phyloP scores from a whole-genome alignment of 495 filamentous ascomycete species.

The Aspergillus diversus region DNA sequence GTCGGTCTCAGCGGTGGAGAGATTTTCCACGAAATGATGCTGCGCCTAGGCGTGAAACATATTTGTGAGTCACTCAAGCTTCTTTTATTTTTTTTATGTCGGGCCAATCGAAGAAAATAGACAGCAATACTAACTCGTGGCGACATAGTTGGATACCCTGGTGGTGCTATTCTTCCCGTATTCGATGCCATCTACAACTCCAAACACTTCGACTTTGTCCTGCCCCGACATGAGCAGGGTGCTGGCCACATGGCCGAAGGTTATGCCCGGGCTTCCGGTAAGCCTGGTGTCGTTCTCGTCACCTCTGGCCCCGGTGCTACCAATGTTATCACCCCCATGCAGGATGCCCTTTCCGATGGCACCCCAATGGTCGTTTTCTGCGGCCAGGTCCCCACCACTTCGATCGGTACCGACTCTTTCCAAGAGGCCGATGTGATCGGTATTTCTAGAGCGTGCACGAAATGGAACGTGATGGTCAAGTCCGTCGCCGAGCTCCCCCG shows the following conservation, averaged over 20 bases:
- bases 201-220: conserved; percentile 63
- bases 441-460: conserved; percentile 64
- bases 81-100: conserved; percentile 8
- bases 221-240: conserved; percentile 66
- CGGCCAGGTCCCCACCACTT: conserved; percentile 59
- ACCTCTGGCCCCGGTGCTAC: conserved; percentile 68
- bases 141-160: conserved; percentile 46
- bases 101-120: not conserved
- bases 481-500: conserved; percentile 61
- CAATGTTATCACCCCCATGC: conserved; percentile 65
- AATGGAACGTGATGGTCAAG: conserved; percentile 69
- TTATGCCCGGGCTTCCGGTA: conserved; percentile 62
- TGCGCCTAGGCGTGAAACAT: conserved; percentile 87
- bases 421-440: conserved; percentile 67
- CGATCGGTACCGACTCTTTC: conserved; percentile 64
- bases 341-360: conserved; percentile 64
- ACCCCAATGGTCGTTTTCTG: conserved; percentile 66
- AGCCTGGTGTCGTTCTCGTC: conserved; percentile 64
- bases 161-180: conserved; percentile 53
- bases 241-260: conserved; percentile 71
- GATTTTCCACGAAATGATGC: conserved; percentile 99
- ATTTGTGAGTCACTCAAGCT: conserved; percentile 67
- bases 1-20: conserved; percentile 94
- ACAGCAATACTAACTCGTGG: conserved; percentile 5
- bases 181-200: conserved; percentile 70